Percentiles rank a stretch among this genome's conserved stretches.
These are phyloP conservation scores for Phytophthora megakarya DNA, from an alignment of 352 stramenopile genomes.

Conservation along the genomic window DNA sequence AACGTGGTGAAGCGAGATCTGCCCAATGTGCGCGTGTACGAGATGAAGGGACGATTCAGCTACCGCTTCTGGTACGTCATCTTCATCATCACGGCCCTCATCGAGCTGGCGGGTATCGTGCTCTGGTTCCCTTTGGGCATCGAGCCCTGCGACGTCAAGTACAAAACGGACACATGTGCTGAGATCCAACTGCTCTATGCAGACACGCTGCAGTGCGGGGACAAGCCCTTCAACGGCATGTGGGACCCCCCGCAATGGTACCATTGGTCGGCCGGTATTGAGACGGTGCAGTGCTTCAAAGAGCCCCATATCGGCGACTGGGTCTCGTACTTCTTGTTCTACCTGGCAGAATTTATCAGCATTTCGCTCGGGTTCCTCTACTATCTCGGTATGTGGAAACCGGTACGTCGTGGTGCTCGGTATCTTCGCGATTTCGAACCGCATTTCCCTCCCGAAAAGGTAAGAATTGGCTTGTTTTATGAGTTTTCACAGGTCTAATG, in stretches of 20 bases:
- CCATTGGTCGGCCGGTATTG: conserved; percentile 60
- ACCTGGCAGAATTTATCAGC: conserved; percentile 73
- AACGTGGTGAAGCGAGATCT: conserved; percentile 83
- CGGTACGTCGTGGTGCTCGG: conserved; percentile 67
- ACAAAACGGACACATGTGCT: conserved; percentile 51
- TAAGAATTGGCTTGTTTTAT: conserved; percentile 11
- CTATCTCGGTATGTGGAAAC: conserved; percentile 84
- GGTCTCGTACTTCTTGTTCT: conserved; percentile 78
- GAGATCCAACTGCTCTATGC: conserved; percentile 61
- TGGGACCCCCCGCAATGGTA: conserved; percentile 78
- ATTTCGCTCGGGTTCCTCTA: conserved; percentile 73
- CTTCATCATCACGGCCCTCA: conserved; percentile 67
- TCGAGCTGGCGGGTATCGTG: conserved; percentile 58
- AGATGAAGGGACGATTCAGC: conserved; percentile 74
- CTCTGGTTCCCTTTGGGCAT: conserved; percentile 48
- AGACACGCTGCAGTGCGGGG: conserved; percentile 50
- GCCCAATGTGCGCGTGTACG: conserved; percentile 78
- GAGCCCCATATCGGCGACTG: conserved; percentile 62
- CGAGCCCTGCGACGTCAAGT: conserved; percentile 69
- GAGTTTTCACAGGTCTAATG: not conserved
- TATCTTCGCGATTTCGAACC: conserved; percentile 76
- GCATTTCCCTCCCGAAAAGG: conserved; percentile 63
- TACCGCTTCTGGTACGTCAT: conserved; percentile 79
- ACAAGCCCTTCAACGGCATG: conserved; percentile 72
- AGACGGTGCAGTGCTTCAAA: conserved; percentile 66